Base-by-base conservation (phyloP, 805 yeast species). In the Blastobotrys mokoenaii region DNA sequence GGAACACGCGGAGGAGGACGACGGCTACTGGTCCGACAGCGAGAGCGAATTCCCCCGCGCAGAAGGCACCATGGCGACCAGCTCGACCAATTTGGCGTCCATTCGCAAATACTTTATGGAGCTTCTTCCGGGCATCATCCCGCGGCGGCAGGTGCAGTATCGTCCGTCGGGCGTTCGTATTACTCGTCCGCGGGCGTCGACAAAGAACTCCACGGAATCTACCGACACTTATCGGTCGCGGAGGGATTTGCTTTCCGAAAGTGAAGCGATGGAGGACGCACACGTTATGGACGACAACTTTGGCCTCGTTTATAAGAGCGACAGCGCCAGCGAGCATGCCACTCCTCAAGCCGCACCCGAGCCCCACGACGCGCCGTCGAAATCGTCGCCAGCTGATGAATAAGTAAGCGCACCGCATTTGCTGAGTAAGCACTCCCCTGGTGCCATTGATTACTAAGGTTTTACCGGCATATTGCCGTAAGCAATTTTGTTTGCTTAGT, bases 191-290 rank as follows among this genome's bases (percentile, higher is more conserved):
- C 41, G 58, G 29, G 52, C 56, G 8, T 48, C 58, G 16, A 54
- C 59, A 3, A 52, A 48, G 31, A 40, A 50, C 15, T 54, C 58
- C 2, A 30, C 50, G 3, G 43, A 43, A 22, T 51, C 56, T 9
- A 36, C 59, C 12, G 52, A 44, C 14, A 53, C 57, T 11, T 54
- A 37, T 40, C 27, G 59, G 12, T 55, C 59, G 10, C 40, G 57
- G 17, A 37, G 52, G 11, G 59, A 55, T 18, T 41, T 55, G 20
- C 43, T 55, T 33, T 41, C 54, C 16, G 59, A 55, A 15, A 54
- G 50, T 17, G 38, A 14, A 4, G 34, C 30, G 12, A 34, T 41
- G 20, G 57, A 54, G 22, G 59, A 55, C 37, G 59, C 59, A 2
- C 59, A 55, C 35, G 41, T 54, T 35, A 52, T 55, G 20, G 45